Percentiles rank a stretch among this genome's conserved stretches.
These are phyloP conservation scores for Leishmania guyanensis DNA, from an alignment of 208 protist species.

Conservation along the genomic window DNA sequence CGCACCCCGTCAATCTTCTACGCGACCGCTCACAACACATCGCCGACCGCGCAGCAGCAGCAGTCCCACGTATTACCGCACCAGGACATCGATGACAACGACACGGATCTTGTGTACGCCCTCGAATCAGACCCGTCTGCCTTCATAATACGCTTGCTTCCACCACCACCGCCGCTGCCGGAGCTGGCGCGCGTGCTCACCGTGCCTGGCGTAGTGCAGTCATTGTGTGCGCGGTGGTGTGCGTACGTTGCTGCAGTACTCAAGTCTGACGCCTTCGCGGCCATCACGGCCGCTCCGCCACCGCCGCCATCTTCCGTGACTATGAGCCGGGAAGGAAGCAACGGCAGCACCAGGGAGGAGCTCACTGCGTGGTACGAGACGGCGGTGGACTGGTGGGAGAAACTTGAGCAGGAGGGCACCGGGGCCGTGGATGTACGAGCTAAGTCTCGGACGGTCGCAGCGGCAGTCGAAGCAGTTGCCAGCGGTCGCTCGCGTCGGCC, in stretches of 20 bases:
- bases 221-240: slow-evolving; percentile 35
- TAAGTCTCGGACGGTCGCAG: slow-evolving; percentile 26
- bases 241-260: slow-evolving; percentile 28
- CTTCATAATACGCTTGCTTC: slow-evolving; percentile 34
- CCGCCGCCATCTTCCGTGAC: slow-evolving; percentile 15
- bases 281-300: slow-evolving; percentile 21
- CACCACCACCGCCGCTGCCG: slow-evolving; percentile 36
- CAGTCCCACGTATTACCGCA: slow-evolving; percentile 7
- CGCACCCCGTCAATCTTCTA: slow-evolving; percentile 22
- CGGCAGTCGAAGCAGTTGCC: slow-evolving; percentile 23
- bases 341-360: slow-evolving; percentile 20
- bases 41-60: neutral
- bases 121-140: slow-evolving; percentile 30
- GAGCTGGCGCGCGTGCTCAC: slow-evolving; percentile 32
- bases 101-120: slow-evolving; percentile 19
- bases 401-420: slow-evolving; percentile 32
- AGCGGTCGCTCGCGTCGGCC: slow-evolving; percentile 23
- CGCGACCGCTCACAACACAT: neutral
- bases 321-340: slow-evolving; percentile 1
- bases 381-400: slow-evolving; percentile 33
- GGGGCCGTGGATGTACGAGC: slow-evolving; percentile 29
- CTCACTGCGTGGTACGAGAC: slow-evolving; percentile 34
- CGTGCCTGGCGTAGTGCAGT: slow-evolving; percentile 29
- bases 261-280: slow-evolving; percentile 27
- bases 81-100: slow-evolving; percentile 23